A percentile compares a stretch with the other conserved stretches of the same genome.
Conservation (phyloP, 1,139 yeast species). For the Yamadazyma dushanensis region DNA sequence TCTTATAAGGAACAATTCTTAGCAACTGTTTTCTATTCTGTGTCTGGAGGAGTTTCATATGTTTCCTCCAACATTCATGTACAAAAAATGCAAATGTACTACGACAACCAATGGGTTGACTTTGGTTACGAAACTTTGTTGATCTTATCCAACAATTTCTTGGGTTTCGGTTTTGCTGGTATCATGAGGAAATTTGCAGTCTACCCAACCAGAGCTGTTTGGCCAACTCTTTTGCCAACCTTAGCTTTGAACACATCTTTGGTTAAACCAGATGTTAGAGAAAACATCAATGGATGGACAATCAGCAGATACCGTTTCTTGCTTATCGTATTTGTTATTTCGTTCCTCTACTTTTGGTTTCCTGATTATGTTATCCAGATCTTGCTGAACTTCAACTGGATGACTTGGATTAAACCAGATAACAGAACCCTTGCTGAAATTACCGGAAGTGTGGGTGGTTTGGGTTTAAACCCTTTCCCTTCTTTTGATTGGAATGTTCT, state of each 20-base stretch:
- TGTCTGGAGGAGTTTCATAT: constrained; percentile 43
- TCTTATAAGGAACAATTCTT: constrained; percentile 64
- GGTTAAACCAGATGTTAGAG: constrained; percentile 30
- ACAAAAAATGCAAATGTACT: constrained; percentile 41
- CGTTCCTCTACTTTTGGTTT: constrained; percentile 42
- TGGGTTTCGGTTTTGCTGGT: constrained; percentile 48
- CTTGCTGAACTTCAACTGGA: constrained; percentile 44
- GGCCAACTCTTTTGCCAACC: constrained; percentile 48
- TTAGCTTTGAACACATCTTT: constrained; percentile 44
- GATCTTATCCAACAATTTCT: constrained; percentile 39
- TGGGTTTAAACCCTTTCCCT: constrained; percentile 45
- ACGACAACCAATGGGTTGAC: constrained; percentile 44
- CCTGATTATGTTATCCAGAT: constrained; percentile 41
- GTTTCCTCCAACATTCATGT: constrained; percentile 43
- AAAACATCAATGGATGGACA: constrained; percentile 38
- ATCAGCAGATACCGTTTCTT: constrained; percentile 40
- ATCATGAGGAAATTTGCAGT: constrained; percentile 42
- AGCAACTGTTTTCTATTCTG: constrained; percentile 43
- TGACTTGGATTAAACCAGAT: constrained; percentile 41
- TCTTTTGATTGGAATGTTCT: constrained; percentile 46
- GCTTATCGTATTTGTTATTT: constrained; percentile 26
- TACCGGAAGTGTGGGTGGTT: constrained; percentile 36
- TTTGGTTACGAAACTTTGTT: constrained; percentile 38
- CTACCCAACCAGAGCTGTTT: constrained; percentile 41
- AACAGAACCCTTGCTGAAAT: constrained; percentile 41